phyloP scores from a whole-genome alignment of 345 rosid genomes.

The Theobroma cacao region DNA sequence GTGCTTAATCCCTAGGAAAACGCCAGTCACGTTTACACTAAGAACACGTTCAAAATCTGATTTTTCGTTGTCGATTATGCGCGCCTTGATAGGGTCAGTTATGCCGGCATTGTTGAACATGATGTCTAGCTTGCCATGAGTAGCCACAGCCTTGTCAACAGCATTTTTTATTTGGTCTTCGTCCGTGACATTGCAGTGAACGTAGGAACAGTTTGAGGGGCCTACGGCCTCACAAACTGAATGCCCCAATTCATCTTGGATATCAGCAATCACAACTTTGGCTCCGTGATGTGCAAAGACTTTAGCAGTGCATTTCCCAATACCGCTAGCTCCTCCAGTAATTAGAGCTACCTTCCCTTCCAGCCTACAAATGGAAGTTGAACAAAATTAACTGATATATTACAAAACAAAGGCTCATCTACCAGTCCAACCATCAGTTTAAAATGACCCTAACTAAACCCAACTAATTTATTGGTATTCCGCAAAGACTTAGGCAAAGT shows the following conservation, averaged over 20 bases:
- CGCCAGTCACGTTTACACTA: slow-evolving; percentile 33
- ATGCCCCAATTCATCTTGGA: slow-evolving; percentile 30
- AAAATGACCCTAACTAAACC: too few species aligned
- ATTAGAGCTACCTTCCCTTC: slow-evolving; percentile 18
- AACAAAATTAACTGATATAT: too few species aligned
- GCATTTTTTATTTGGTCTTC: slow-evolving; percentile 28
- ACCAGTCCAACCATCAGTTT: too few species aligned
- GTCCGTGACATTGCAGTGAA: slow-evolving; percentile 28
- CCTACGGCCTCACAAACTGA: slow-evolving; percentile 15
- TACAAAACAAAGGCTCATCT: too few species aligned
- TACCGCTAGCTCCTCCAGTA: slow-evolving; percentile 22
- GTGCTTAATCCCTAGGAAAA: slow-evolving; percentile 45
- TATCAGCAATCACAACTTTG: slow-evolving; percentile 25
- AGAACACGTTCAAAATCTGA: slow-evolving; percentile 42
- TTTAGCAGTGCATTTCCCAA: slow-evolving; percentile 17
- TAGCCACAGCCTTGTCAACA: slow-evolving; percentile 28
- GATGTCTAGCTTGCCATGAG: slow-evolving; percentile 41
- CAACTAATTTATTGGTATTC: too few species aligned
- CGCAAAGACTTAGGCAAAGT: too few species aligned
- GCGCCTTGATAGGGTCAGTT: slow-evolving; percentile 16
- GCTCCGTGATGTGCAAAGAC: slow-evolving; percentile 29
- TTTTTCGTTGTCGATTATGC: slow-evolving; percentile 37
- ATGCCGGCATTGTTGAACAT: slow-evolving; percentile 51
- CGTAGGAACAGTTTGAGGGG: slow-evolving; percentile 15
- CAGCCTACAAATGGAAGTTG: not conserved